Evolutionary conservation across 163 green algal species (phyloP), one percentile per base, ranked within the genome.

Genomic region (Coccomyxa subellipsoidea): DNA sequence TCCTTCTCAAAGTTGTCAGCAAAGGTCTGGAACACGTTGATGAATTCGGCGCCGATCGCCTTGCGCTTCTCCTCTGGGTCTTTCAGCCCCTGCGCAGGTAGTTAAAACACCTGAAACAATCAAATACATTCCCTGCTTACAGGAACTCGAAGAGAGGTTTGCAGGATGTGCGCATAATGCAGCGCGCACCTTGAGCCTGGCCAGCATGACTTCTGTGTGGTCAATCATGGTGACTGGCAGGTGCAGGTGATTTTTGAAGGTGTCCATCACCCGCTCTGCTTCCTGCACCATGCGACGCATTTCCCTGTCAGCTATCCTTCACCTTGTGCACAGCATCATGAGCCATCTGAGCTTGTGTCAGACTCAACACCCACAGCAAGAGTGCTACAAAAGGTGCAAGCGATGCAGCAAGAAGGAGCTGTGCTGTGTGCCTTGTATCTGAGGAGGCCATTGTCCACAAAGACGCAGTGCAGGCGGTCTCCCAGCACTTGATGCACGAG

Each of bases 361-460:
- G 0, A 59, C 4, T 59, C 47, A 59, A 27, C n/a, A n/a, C n/a
- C n/a, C n/a, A n/a, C n/a, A n/a, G n/a, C n/a, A n/a, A n/a, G n/a
- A n/a, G n/a, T n/a, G n/a, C n/a, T n/a, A n/a, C n/a, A n/a, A n/a
- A n/a, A n/a, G n/a, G n/a, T n/a, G n/a, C n/a, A n/a, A n/a, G n/a
- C n/a, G n/a, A n/a, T n/a, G n/a, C n/a, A n/a, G n/a, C n/a, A n/a
- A n/a, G n/a, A n/a, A n/a, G n/a, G n/a, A n/a, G n/a, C n/a, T n/a
- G n/a, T n/a, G n/a, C 47, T 27, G 32, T 34, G 36, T 34, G 85
- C 91, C 82, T 95, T 93, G 89, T 92, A 95, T 10, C 96, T 88
- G 81, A 99, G 90, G 70, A 99, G 92, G 27, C 97, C 97, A 83
- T 99, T 98, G 90, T 99, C 97, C 21, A 99, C 97, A 91, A 99